Conservation (phyloP, 257 asterid genomes). For the Nicotiana benthamiana region DNA sequence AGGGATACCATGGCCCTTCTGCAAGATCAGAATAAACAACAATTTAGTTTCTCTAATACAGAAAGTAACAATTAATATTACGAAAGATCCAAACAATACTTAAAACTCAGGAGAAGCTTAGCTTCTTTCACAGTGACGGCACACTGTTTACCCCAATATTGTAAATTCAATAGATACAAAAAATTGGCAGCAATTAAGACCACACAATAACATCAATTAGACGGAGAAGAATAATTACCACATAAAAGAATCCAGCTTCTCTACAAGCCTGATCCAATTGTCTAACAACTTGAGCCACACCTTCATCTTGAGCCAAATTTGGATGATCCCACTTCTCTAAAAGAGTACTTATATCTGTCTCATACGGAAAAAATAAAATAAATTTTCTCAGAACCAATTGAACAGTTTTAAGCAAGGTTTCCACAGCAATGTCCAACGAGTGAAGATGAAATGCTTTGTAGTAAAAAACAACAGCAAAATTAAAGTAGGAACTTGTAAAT, state of each 20-base stretch:
- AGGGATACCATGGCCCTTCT: conserved; percentile 92
- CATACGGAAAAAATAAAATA: neutral
- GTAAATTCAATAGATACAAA: neutral
- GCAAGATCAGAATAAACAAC: neutral
- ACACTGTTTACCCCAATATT: neutral
- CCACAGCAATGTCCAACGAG: neutral
- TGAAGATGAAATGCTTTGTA: too few relatives aligned
- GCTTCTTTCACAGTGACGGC: neutral
- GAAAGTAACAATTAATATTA: neutral
- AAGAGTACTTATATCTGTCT: conserved; percentile 56
- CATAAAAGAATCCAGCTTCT: conserved; percentile 81
- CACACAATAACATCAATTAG: neutral
- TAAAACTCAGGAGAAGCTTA: neutral
- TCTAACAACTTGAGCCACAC: conserved; percentile 54
- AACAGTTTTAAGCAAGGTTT: neutral
- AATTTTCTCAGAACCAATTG: neutral
- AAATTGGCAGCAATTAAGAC: neutral
- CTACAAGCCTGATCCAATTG: conserved; percentile 71
- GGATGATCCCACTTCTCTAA: conserved; percentile 80
- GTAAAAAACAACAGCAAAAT: too few relatives aligned
- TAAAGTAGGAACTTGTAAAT: too few relatives aligned
- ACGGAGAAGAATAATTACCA: conserved; percentile 30
- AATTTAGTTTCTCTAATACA: neutral
- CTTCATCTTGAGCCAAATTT: conserved; percentile 40
- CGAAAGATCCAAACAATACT: neutral